Conservation (phyloP, 768 basidiomycete genomes). For the Naganishia vaughanmartiniae region DNA sequence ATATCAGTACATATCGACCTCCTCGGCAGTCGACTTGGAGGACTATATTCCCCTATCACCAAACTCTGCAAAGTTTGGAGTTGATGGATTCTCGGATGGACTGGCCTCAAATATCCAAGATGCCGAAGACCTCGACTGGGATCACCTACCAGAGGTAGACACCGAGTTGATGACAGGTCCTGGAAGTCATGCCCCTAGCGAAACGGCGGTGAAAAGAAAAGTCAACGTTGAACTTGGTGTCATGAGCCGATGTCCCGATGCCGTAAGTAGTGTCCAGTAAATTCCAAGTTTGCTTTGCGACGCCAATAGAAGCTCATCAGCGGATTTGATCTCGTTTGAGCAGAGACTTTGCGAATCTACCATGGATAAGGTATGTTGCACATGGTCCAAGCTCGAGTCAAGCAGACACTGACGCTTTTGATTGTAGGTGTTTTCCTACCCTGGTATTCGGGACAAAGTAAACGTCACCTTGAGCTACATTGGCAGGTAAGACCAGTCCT, state of each 20-base stretch:
- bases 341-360: slow-evolving; percentile 68
- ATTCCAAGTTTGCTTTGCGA: not conserved
- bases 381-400: not conserved
- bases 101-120: slow-evolving; percentile 3
- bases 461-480: slow-evolving; percentile 70
- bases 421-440: slow-evolving; percentile 53
- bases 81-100: not conserved
- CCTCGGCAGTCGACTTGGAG: not conserved
- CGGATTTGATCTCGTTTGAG: not conserved
- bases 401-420: not conserved
- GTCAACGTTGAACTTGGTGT: slow-evolving; percentile 62
- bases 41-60: slow-evolving; percentile 9
- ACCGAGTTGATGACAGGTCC: slow-evolving; percentile 3
- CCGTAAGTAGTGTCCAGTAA: slow-evolving; percentile 49
- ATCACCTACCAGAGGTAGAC: slow-evolving; percentile 5
- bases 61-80: slow-evolving; percentile 18
- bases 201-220: not conserved
- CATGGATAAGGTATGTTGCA: slow-evolving; percentile 62
- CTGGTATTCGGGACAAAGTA: slow-evolving; percentile 63
- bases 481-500: slow-evolving; percentile 58
- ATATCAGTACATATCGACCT: slow-evolving; percentile 1
- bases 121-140: slow-evolving; percentile 15
- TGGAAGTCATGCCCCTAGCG: not conserved
- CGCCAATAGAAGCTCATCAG: slow-evolving; percentile 6
- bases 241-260: slow-evolving; percentile 77